Evolutionary conservation across 2,329 filamentous ascomycete species (phyloP).

Genomic region (Teratosphaeria destructans): DNA sequence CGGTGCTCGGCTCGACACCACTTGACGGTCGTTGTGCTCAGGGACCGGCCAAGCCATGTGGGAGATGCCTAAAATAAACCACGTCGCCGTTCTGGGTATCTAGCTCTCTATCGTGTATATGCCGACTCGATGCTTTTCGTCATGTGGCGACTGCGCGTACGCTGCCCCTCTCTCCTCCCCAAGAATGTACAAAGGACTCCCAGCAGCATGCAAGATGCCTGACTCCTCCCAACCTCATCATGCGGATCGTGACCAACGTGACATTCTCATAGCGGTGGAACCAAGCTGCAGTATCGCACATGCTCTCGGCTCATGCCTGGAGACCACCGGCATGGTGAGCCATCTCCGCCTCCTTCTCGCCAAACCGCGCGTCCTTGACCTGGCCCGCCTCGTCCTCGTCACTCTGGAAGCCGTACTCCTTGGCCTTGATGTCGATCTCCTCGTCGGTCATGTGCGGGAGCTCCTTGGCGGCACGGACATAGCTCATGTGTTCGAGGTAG

Average conservation of each 20-base stretch:
- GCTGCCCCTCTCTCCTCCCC: not conserved
- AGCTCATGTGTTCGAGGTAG: slow-evolving; percentile 23
- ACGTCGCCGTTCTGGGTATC: not conserved
- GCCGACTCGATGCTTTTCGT: not conserved
- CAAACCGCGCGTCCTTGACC: slow-evolving; percentile 10
- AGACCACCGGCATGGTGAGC: slow-evolving; percentile 5
- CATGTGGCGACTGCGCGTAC: not conserved
- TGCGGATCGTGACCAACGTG: not conserved
- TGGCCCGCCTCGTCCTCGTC: slow-evolving; percentile 25
- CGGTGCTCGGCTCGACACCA: too few species aligned
- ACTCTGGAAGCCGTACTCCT: slow-evolving; percentile 24
- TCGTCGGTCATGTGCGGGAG: slow-evolving; percentile 24
- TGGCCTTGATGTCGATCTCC: slow-evolving; percentile 22
- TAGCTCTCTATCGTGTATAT: not conserved
- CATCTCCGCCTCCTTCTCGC: slow-evolving; percentile 14
- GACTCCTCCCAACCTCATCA: not conserved
- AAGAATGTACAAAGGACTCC: not conserved
- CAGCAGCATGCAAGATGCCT: not conserved
- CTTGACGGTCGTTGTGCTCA: too few species aligned
- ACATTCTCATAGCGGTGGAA: not conserved
- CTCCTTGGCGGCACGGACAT: slow-evolving; percentile 27
- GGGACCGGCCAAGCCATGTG: too few species aligned
- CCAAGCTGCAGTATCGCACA: not conserved
- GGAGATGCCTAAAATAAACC: too few species aligned
- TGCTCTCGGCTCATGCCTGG: slow-evolving; percentile 8